These are phyloP conservation scores for Citrullus amarus DNA, from an alignment of 306 rosid species.

Conservation along the genomic window DNA sequence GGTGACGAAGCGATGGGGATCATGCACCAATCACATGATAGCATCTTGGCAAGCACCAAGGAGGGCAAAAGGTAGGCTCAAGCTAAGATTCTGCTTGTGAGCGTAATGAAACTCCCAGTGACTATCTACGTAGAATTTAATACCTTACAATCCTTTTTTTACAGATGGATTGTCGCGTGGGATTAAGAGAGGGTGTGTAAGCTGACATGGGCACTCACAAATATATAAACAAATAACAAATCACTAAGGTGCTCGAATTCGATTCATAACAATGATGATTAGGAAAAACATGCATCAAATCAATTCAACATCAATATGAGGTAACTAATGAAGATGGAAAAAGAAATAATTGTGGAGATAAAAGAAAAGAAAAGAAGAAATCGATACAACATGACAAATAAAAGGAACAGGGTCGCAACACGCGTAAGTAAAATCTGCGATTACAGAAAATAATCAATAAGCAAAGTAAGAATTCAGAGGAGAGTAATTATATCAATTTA, in stretches of 20 bases:
- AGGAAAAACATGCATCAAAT: not conserved
- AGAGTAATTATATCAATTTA: not conserved
- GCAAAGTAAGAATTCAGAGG: not conserved
- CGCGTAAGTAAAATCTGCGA: not conserved
- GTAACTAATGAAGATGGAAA: not conserved
- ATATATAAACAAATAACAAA: not conserved
- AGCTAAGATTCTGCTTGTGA: too few species aligned
- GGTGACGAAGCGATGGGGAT: too few species aligned
- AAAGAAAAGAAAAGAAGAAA: not conserved
- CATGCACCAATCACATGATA: too few species aligned
- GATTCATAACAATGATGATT: not conserved
- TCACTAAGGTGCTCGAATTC: not conserved
- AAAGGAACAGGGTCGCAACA: not conserved
- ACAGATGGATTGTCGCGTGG: too few species aligned
- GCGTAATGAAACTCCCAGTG: too few species aligned
- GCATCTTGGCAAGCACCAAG: too few species aligned
- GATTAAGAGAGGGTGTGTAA: too few species aligned
- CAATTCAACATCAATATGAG: not conserved
- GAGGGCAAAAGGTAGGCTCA: too few species aligned
- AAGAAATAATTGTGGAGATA: not conserved
- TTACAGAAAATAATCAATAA: not conserved
- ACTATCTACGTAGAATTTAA: too few species aligned
- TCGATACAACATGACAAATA: not conserved
- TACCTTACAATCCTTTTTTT: too few species aligned
- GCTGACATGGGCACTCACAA: too few species aligned